Base-by-base conservation (phyloP, 1,284 basidiomycete species). In the Ceratobasidium sp. region DNA sequence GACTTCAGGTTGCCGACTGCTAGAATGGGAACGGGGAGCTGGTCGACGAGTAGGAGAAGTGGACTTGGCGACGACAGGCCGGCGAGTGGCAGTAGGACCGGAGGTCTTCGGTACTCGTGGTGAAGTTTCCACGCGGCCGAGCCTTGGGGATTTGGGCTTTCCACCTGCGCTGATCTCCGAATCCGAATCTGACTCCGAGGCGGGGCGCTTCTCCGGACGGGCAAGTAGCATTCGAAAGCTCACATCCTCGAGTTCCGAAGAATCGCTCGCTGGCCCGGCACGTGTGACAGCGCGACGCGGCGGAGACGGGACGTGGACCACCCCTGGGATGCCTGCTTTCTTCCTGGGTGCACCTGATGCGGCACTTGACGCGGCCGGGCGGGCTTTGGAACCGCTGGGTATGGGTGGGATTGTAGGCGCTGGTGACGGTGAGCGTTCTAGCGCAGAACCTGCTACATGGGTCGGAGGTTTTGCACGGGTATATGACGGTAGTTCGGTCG, bases 161-260 rank as follows among this genome's bases (percentile, higher is more conserved):
- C 54, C 66, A 22, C 3, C 39, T 41, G 14, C 37, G 54, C 24
- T 53, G 27, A 19, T 9, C 8, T 61, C 68, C 27, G 68, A 72
- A 41, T 19, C 43, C 27, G 68, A 61, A 34, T 72, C 68, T 4
- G 34, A 29, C 6, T 61, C 68, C 0, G 68, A 46, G 14, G 31
- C 29, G 27, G 43, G 7, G 16, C 61, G 68, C 29, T 72, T 72
- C 58, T 72, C 61, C 41, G 68, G 58, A 11, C 56, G 68, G n/a
- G 34, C 29, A 56, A 72, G 68, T 7, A 72, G 58, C 7, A 24
- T 31, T 16, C 58, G 39, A n/a, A 72, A 72, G 31, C 43, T 72
- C 24, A 72, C 19, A 39, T 72, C 68, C 31, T 72, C 68, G 13
- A 72, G 68, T 19, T 72, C 68, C 2, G 68, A 72, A 14, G 68